A percentile compares a stretch with the other conserved stretches of the same genome.
These are phyloP conservation scores for Diospyros lotus DNA, from an alignment of 148 eudicot species.

Conservation along the genomic window DNA sequence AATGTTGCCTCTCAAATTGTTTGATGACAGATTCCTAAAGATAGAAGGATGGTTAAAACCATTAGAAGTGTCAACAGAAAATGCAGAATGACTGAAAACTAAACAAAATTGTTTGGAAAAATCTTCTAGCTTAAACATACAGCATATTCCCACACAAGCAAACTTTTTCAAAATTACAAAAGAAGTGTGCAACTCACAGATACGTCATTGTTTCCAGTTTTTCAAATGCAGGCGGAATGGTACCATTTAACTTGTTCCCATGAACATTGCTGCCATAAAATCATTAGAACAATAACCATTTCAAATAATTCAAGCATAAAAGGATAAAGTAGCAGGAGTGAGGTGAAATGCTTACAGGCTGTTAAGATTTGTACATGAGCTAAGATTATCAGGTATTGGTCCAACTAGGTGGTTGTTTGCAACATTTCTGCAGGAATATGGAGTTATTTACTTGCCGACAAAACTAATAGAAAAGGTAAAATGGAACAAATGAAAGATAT, in stretches of 20 bases:
- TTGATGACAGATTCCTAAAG: constrained; percentile 82
- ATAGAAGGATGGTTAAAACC: background rate
- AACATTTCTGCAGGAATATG: constrained; percentile 54
- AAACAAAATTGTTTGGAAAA: background rate
- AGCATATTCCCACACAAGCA: background rate
- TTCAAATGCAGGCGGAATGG: constrained; percentile 73
- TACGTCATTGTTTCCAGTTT: constrained; percentile 95
- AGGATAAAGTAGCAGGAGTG: background rate
- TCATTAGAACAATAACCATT: background rate
- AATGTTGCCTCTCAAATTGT: constrained; percentile 71
- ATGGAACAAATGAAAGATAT: too few relatives aligned
- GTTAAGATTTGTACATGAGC: constrained; percentile 91
- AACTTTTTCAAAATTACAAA: background rate
- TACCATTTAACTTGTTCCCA: constrained; percentile 84
- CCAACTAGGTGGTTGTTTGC: constrained; percentile 86
- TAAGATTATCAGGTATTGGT: constrained; percentile 75
- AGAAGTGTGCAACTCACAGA: constrained; percentile 47
- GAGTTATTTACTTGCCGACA: constrained; percentile 1
- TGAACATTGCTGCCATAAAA: constrained; percentile 53
- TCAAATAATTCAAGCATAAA: background rate
- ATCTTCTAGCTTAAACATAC: too few relatives aligned
- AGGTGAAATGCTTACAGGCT: constrained; percentile 63
- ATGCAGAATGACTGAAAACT: background rate
- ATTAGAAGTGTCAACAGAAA: background rate
- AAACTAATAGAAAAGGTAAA: background rate